These are phyloP conservation scores for Vigna reflexopilosa DNA, from an alignment of 306 rosid genomes.

Conservation along the genomic window DNA sequence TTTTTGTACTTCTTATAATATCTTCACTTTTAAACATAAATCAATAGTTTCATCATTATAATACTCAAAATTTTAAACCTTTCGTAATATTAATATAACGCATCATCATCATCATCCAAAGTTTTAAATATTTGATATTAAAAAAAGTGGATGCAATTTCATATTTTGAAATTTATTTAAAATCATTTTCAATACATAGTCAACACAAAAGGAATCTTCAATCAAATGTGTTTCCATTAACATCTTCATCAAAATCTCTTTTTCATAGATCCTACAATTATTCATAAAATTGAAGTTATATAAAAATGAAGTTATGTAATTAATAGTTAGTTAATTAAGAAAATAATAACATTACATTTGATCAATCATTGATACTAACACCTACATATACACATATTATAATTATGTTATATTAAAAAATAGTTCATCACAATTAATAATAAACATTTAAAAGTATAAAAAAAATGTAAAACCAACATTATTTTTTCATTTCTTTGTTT, in stretches of 20 bases:
- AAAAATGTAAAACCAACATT: no score
- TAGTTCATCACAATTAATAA: no score
- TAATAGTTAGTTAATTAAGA: no score
- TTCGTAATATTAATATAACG: background rate
- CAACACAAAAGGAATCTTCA: background rate
- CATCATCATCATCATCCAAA: background rate
- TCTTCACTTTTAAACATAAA: background rate
- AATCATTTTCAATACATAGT: background rate
- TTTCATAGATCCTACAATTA: background rate
- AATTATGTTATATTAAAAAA: no score
- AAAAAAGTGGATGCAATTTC: background rate
- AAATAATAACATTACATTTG: no score
- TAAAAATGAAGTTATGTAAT: no score
- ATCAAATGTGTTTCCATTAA: background rate
- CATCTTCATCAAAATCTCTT: background rate
- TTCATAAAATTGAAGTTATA: background rate
- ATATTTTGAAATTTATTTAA: background rate
- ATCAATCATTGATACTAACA: no score
- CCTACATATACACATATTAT: no score
- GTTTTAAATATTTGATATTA: background rate
- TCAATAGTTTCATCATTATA: background rate
- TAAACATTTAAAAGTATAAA: no score
- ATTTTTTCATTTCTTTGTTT: no score
- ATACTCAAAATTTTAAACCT: background rate
- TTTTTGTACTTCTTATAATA: background rate